Conservation (phyloP, 192 early-diverging fungal species). For the Endogone sp. region DNA sequence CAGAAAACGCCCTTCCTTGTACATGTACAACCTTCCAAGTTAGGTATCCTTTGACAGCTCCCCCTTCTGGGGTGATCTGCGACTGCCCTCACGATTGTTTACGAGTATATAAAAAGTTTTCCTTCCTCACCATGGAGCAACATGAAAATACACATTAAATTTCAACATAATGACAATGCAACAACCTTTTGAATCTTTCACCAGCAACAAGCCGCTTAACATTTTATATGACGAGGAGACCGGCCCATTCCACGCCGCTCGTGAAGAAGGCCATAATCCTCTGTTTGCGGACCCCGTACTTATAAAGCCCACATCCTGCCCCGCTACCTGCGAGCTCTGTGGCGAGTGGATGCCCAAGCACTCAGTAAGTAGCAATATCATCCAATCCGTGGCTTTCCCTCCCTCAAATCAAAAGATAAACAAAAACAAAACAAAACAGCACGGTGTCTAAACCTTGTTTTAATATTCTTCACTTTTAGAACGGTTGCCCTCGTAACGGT, state of each 20-base stretch:
- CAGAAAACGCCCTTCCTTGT: neutral
- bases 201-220: neutral
- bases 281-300: neutral
- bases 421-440: neutral
- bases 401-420: no score
- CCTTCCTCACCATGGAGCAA: no score
- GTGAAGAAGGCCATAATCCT: neutral
- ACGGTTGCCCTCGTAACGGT: neutral
- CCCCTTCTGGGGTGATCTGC: neutral
- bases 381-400: no score
- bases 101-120: neutral
- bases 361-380: slow-evolving; percentile 11
- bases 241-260: neutral
- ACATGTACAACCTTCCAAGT: neutral
- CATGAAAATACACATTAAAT: no score
- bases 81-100: neutral
- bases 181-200: neutral
- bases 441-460: neutral
- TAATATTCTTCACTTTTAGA: neutral
- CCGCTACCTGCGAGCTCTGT: slow-evolving; percentile 35
- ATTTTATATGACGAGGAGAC: neutral
- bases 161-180: no score
- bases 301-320: neutral
- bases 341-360: slow-evolving; percentile 29
- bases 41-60: neutral